Percentiles rank a stretch among this genome's conserved stretches.
These are phyloP conservation scores for Malus domestica DNA, from an alignment of 306 rosid species.

Conservation along the genomic window DNA sequence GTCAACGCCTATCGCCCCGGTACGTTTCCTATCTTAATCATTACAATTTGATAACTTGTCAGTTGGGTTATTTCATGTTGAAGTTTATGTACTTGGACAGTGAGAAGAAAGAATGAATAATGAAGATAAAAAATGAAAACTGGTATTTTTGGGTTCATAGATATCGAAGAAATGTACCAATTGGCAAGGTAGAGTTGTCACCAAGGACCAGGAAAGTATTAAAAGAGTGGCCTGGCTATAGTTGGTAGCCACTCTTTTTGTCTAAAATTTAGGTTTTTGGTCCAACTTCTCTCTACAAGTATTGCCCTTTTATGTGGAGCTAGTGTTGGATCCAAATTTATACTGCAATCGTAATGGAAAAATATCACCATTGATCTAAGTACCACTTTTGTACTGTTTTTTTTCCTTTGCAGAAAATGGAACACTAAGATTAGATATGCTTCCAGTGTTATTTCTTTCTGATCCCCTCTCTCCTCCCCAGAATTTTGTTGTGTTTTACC, in stretches of 20 bases:
- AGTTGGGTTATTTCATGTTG: background rate
- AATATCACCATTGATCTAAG: background rate
- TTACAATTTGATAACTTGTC: background rate
- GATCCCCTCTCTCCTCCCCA: background rate
- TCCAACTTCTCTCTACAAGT: background rate
- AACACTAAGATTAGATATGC: background rate
- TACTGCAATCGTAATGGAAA: background rate
- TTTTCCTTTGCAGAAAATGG: background rate
- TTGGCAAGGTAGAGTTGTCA: background rate
- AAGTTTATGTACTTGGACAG: background rate
- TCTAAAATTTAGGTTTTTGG: background rate
- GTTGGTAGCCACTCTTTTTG: background rate
- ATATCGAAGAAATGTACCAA: background rate
- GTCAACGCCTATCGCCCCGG: slow-evolving; percentile 88
- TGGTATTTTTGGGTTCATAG: background rate
- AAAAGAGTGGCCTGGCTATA: background rate
- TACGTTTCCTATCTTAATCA: slow-evolving; percentile 8
- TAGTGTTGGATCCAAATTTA: background rate
- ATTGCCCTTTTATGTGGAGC: background rate
- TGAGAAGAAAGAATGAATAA: background rate
- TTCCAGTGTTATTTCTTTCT: background rate
- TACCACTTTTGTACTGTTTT: background rate
- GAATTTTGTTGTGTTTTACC: background rate
- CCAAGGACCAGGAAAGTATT: background rate
- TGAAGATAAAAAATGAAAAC: background rate